These are phyloP conservation scores for Nakaseomyces delphensis DNA, from an alignment of 1,139 yeast species.

Conservation along the genomic window DNA sequence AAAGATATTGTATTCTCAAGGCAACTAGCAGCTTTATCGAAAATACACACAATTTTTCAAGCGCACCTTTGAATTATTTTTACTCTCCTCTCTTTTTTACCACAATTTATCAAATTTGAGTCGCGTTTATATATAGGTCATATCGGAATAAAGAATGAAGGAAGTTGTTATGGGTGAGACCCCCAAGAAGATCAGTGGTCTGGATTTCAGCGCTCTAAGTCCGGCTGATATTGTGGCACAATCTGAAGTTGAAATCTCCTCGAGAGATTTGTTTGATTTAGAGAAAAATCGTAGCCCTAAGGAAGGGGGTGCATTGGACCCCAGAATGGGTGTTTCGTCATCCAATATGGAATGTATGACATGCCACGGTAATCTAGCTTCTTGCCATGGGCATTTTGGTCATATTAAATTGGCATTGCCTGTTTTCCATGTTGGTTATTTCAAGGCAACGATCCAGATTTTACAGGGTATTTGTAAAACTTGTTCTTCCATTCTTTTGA, in stretches of 20 bases:
- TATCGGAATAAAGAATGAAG: conserved; percentile 22
- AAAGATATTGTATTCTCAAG: too few relatives aligned
- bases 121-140: not conserved
- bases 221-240: conserved; percentile 88
- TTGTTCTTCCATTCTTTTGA: conserved; percentile 72
- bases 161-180: conserved; percentile 54
- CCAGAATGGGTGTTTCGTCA: conserved; percentile 89
- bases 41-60: too few relatives aligned
- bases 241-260: conserved; percentile 86
- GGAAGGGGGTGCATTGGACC: conserved; percentile 79
- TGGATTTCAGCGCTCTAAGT: conserved; percentile 86
- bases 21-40: too few relatives aligned
- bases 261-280: conserved; percentile 85
- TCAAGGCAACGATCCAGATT: conserved; percentile 82
- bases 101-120: not conserved
- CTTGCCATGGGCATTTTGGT: conserved; percentile 98
- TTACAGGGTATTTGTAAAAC: conserved; percentile 87
- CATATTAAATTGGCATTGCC: conserved; percentile 89
- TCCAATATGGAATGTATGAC: conserved; percentile 78
- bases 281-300: conserved; percentile 79
- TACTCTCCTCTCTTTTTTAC: too few relatives aligned
- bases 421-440: conserved; percentile 95
- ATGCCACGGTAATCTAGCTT: conserved; percentile 84
- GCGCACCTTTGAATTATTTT: too few relatives aligned
- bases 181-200: conserved; percentile 83